phyloP scores from a whole-genome alignment of 2,329 filamentous ascomycete genomes.

The Talaromyces sp. region DNA sequence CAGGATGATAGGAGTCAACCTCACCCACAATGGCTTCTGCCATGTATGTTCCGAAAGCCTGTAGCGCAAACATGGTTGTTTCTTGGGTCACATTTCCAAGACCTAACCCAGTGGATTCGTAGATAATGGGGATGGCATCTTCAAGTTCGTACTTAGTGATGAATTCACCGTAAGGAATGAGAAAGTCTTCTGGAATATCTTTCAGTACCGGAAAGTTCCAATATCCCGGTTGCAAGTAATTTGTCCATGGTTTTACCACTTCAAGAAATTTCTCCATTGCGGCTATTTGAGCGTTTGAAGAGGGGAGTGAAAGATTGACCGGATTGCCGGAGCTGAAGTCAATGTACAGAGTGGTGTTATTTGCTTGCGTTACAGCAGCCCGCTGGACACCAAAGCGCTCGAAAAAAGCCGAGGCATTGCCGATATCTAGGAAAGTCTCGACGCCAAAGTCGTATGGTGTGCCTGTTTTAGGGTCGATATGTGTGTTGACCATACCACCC shows the following conservation, averaged over 20 bases:
- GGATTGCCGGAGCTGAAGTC: conserved; percentile 24
- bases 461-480: conserved; percentile 23
- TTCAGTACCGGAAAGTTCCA: conserved; percentile 37
- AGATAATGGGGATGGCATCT: conserved; percentile 39
- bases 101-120: conserved; percentile 37
- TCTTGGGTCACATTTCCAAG: conserved; percentile 28
- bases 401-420: conserved; percentile 26
- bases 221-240: conserved; percentile 6
- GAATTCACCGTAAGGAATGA: conserved; percentile 47
- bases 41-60: conserved; percentile 7
- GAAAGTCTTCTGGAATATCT: conserved; percentile 42
- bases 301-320: conserved; percentile 12
- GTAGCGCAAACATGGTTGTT: conserved; percentile 7
- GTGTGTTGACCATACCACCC: conserved; percentile 31
- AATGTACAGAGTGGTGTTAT: conserved; percentile 18
- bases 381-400: conserved; percentile 23
- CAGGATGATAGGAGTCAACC: background rate
- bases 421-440: conserved; percentile 26
- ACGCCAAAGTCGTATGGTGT: conserved; percentile 31
- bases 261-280: conserved; percentile 3
- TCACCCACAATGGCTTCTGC: conserved; percentile 4
- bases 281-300: background rate
- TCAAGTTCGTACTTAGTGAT: conserved; percentile 45
- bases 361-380: conserved; percentile 13
- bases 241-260: conserved; percentile 6